Percentiles rank a stretch among this genome's conserved stretches.
phyloP scores from a whole-genome alignment of 139 green algal genomes.

The Micractinium conductrix region DNA sequence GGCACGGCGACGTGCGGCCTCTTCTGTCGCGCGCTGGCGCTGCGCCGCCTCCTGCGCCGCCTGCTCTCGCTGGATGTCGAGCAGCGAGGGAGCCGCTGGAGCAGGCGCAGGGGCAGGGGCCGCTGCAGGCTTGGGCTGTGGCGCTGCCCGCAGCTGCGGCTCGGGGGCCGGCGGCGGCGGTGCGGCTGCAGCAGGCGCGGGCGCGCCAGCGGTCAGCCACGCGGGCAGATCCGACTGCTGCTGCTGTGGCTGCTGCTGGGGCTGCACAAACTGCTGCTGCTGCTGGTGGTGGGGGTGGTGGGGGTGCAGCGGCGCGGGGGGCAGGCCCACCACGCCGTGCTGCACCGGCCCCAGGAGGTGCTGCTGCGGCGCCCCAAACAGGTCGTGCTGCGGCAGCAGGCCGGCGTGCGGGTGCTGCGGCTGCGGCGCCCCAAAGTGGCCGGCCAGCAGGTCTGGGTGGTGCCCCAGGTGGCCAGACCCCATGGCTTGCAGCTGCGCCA shows the following conservation, averaged over 20 bases:
- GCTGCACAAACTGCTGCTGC: background rate
- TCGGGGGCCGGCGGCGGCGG: background rate
- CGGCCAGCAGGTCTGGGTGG: constrained; percentile 10
- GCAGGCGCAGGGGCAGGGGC: background rate
- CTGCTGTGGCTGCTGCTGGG: background rate
- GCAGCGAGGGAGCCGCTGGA: constrained; percentile 3
- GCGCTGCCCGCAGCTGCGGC: background rate
- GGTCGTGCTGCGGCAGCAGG: constrained; percentile 24
- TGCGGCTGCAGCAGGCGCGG: background rate
- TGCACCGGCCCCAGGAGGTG: background rate
- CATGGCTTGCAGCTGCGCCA: constrained; percentile 23
- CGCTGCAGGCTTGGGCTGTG: background rate
- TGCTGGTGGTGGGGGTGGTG: constrained; percentile 11
- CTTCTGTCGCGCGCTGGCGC: background rate
- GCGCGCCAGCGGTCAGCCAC: background rate
- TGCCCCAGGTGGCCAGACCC: constrained; percentile 4
- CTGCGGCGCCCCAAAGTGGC: constrained; percentile 12
- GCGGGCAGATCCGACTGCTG: constrained; percentile 13
- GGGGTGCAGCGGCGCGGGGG: background rate
- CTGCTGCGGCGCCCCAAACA: constrained; percentile 9
- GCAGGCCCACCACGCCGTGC: constrained; percentile 13
- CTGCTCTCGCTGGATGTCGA: constrained; percentile 36
- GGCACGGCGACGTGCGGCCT: constrained; percentile 9
- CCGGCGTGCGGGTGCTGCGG: background rate
- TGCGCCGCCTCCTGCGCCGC: background rate